phyloP scores from a whole-genome alignment of 139 green algal species.

The Nannochloris sp. region DNA sequence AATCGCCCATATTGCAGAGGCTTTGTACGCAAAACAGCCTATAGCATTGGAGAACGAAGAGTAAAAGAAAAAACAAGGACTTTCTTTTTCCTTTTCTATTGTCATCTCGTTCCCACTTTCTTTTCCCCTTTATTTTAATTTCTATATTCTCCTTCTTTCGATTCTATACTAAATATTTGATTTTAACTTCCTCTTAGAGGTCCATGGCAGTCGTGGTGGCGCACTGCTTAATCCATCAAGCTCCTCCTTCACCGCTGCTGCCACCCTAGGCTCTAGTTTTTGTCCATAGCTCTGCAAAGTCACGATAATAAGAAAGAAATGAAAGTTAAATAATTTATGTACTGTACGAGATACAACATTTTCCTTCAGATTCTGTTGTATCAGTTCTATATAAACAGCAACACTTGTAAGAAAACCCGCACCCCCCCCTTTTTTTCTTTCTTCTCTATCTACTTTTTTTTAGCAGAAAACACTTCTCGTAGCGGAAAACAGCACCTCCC shows the following conservation, averaged over 20 bases:
- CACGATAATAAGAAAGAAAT: neutral
- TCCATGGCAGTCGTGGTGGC: constrained; percentile 39
- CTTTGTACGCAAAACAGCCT: neutral
- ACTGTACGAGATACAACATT: no score
- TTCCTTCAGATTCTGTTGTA: no score
- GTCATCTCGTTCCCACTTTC: no score
- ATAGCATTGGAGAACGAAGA: constrained; percentile 1
- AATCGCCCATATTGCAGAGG: constrained; percentile 1
- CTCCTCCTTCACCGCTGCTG: constrained; percentile 42
- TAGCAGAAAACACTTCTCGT: neutral
- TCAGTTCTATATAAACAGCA: no score
- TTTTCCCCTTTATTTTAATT: no score
- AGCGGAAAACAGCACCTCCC: no score
- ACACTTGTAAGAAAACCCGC: neutral
- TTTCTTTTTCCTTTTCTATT: neutral
- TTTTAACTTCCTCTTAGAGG: no score
- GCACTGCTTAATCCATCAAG: constrained; percentile 34
- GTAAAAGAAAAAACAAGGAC: neutral
- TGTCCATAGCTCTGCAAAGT: constrained; percentile 22
- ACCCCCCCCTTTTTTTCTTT: no score
- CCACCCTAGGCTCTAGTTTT: constrained; percentile 15
- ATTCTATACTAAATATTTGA: no score
- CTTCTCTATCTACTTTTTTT: neutral
- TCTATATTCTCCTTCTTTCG: neutral
- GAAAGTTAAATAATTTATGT: no score